phyloP scores from a whole-genome alignment of 495 filamentous ascomycete species.

The Penicillium arizonense region DNA sequence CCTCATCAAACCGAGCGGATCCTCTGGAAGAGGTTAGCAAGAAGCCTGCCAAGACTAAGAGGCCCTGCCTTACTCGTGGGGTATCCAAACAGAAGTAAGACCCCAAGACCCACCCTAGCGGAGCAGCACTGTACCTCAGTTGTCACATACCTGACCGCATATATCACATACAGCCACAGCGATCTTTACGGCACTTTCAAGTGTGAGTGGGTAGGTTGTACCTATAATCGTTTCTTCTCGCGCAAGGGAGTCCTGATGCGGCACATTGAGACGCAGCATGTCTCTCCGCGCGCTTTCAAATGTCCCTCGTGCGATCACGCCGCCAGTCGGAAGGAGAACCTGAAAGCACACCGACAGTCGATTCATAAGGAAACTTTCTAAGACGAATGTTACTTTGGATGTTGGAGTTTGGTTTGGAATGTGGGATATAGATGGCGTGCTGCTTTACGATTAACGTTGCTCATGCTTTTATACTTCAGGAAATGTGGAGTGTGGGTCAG shows the following conservation, averaged over 20 bases:
- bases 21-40: background rate
- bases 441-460: no score
- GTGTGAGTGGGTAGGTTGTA: conserved; percentile 3
- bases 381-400: no score
- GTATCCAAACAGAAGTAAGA: background rate
- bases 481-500: no score
- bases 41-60: background rate
- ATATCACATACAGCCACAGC: background rate
- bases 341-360: conserved; percentile 1
- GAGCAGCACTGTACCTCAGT: no score
- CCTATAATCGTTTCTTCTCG: conserved; percentile 2
- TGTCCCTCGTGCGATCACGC: conserved; percentile 2
- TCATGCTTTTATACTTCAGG: no score
- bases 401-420: no score
- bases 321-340: conserved; percentile 2
- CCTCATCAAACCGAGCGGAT: background rate
- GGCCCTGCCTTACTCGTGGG: background rate
- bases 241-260: conserved; percentile 5
- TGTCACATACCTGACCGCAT: background rate
- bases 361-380: background rate
- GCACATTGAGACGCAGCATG: conserved; percentile 5
- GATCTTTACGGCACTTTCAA: background rate
- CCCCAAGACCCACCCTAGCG: no score
- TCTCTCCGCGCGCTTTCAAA: background rate
- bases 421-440: no score